These are phyloP conservation scores for Boletus fagicola DNA, from an alignment of 768 basidiomycete genomes.

Conservation along the genomic window DNA sequence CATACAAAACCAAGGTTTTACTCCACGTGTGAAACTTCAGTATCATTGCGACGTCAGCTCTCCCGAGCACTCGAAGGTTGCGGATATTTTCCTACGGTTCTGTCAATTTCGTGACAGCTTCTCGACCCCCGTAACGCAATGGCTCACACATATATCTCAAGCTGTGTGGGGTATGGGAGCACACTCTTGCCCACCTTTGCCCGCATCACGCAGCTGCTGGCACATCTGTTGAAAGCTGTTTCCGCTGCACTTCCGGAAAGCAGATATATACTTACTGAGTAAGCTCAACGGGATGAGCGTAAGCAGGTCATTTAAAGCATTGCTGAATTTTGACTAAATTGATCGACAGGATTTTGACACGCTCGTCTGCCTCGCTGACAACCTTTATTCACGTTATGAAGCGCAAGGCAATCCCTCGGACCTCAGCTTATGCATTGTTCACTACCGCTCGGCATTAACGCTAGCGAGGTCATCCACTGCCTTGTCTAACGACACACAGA, in stretches of 20 bases:
- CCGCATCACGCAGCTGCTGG: not conserved
- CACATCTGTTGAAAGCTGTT: not conserved
- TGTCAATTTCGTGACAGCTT: constrained; percentile 14
- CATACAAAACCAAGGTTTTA: not conserved
- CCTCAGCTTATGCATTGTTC: constrained; percentile 27
- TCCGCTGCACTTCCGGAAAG: not conserved
- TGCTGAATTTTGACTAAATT: not conserved
- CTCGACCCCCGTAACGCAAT: constrained; percentile 7
- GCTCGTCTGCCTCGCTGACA: constrained; percentile 25
- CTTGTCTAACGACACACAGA: constrained; percentile 20
- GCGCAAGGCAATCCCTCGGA: constrained; percentile 19
- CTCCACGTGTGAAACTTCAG: not conserved
- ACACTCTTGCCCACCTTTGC: constrained; percentile 2
- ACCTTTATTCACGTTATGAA: constrained; percentile 26
- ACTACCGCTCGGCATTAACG: constrained; percentile 28
- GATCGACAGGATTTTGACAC: constrained; percentile 21
- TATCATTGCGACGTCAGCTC: constrained; percentile 2
- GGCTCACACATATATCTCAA: constrained; percentile 18
- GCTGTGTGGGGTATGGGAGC: not conserved
- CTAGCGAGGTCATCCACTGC: constrained; percentile 17
- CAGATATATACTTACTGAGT: not conserved
- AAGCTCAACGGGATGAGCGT: constrained; percentile 17
- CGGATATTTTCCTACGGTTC: constrained; percentile 8
- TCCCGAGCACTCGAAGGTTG: not conserved
- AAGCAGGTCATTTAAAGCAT: constrained; percentile 1